A percentile compares a stretch with the other conserved stretches of the same genome.
Evolutionary conservation across 140 eudicot genomes (phyloP).

Genomic region (Anethum foeniculum): DNA sequence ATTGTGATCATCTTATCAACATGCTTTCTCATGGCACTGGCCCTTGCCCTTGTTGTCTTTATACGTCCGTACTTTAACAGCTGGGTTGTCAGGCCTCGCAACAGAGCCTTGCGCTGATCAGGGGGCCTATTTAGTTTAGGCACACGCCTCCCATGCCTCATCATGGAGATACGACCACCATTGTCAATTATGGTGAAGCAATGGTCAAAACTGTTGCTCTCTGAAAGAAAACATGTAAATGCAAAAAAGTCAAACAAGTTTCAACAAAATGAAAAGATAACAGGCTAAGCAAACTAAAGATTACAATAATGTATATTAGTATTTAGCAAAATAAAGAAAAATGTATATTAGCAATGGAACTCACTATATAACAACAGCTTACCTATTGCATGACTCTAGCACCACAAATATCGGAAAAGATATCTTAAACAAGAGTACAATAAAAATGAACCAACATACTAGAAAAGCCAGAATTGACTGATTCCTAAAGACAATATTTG

Average conservation of each 20-base stretch:
- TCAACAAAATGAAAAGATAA: not conserved
- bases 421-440: not conserved
- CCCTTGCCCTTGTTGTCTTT: conserved; percentile 83
- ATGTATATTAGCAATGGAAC: not conserved
- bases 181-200: conserved; percentile 43
- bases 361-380: not conserved
- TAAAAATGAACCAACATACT: not conserved
- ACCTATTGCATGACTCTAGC: not conserved
- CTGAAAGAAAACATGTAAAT: conserved; percentile 25
- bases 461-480: not conserved
- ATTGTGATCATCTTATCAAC: conserved; percentile 85
- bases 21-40: conserved; percentile 76
- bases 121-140: conserved; percentile 92
- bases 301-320: not conserved
- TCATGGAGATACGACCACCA: conserved; percentile 62
- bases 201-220: conserved; percentile 29
- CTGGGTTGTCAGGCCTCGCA: conserved; percentile 93
- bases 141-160: conserved; percentile 86
- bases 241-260: conserved; percentile 1
- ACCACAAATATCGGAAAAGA: not conserved
- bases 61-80: conserved; percentile 82
- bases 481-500: not conserved
- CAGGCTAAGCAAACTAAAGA: conserved; percentile 3
- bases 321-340: too few relatives aligned
- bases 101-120: conserved; percentile 82